Percentiles rank a stretch among this genome's conserved stretches.
phyloP scores from a whole-genome alignment of 108 stramenopile species.

The Pseudonitzschia multiseries region DNA sequence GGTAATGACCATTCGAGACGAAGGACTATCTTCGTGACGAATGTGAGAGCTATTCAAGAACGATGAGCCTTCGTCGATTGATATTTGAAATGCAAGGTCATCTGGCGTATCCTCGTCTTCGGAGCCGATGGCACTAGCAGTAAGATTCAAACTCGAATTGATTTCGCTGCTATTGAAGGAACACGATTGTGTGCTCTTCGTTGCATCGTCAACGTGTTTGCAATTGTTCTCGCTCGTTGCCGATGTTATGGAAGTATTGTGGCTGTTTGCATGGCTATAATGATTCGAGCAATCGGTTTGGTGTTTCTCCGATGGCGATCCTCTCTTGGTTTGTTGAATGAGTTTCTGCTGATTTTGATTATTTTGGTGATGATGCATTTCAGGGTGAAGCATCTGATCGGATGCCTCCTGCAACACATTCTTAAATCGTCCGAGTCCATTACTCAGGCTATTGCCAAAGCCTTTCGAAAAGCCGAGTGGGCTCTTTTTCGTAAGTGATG shows the following conservation, averaged over 20 bases:
- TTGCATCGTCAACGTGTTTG: slow-evolving; percentile 9
- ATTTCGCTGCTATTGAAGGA: not conserved
- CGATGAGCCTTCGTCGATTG: not conserved
- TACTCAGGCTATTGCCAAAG: slow-evolving; percentile 5
- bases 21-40: not conserved
- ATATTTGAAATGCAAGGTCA: slow-evolving; percentile 8
- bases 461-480: not conserved
- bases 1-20: slow-evolving; percentile 1
- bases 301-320: not conserved
- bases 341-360: not conserved
- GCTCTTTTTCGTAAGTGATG: not conserved
- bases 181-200: not conserved
- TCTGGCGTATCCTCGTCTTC: not conserved
- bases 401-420: slow-evolving; percentile 1
- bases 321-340: not conserved
- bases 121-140: not conserved
- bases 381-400: slow-evolving; percentile 4
- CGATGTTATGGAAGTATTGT: not conserved
- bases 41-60: not conserved
- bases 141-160: not conserved
- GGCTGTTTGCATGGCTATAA: not conserved
- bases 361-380: not conserved
- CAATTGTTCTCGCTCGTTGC: not conserved
- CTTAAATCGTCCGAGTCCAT: slow-evolving; percentile 2
- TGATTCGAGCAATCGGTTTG: not conserved